Base-by-base conservation (phyloP, 1,284 basidiomycete species). In the Peniophora sp. region DNA sequence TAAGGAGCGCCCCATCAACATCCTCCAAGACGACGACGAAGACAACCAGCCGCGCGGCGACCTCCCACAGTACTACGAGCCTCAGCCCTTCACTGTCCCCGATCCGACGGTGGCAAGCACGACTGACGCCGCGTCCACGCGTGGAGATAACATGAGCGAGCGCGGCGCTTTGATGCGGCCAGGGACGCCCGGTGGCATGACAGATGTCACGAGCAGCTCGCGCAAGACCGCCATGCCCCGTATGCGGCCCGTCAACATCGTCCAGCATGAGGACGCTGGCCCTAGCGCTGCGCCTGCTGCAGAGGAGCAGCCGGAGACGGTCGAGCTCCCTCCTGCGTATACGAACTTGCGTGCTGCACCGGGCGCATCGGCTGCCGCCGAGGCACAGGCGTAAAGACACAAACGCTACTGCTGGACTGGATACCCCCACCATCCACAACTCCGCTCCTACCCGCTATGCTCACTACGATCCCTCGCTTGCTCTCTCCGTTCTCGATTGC, bases 221-320 rank as follows among this genome's bases (percentile, higher is more conserved):
- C 78, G 74, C 67, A 82, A 71, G 64, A 71, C 65, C 3, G 64
- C 70, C 34, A 61, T 71, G 51, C 66, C 68, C 34, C 66, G 69
- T 18, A 69, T 88, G 67, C 71, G 86, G 42, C 74, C 85, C 0
- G 79, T 90, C 42, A 90, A 90, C 60, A 77, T 88, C 57, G 76
- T 90, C 48, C 88, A 89, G 66, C 87, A 91, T 57, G 86, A 90
- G 54, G 87, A 91, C 60, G 87, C 82, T 0, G 87, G 87, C 1
- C 78, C 78, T 3, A 71, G 71, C 34, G 65, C 60, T n/a, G 51
- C 61, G 41, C 53, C 62, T 51, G 51, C 63, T 42, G 67, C 64
- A 2, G 66, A 68, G 27, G 75, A 79, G 54, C n/a, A 41, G 37
- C 59, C 75, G 9, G 85, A 87, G 63, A 88, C 86, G 46, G 78